Base-by-base conservation (phyloP, 2,329 filamentous ascomycete species). In the Beauveria scarabaeidicola region DNA sequence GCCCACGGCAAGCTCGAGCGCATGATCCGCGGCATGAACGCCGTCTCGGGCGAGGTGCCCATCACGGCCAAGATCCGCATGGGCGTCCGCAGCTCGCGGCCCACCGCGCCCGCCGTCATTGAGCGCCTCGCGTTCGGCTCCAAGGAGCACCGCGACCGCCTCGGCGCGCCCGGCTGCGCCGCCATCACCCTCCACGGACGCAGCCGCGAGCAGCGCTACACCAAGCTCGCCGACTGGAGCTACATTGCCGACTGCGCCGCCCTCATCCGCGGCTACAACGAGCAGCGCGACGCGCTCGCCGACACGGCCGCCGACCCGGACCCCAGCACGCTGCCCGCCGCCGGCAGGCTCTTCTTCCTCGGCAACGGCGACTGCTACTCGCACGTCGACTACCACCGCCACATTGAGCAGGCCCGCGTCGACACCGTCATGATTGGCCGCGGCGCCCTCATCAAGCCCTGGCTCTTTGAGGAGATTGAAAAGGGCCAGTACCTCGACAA, bases 391-490 rank as follows among this genome's bases (percentile, higher is more conserved):
- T 97, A 97, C 76, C 85, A 85, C 63, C 77, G 86, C 60, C 86
- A 94, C 68, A 78, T 97, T 43, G 80, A 87, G 52, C 82, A 93
- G 61, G 82, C 90, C 40, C 83, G 84, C 51, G 91, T 97, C 50
- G 93, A 97, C 75, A 86, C 86, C n/a, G 89, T 96, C 70, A 97
- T 99, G 94, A 85, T 97, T 62, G 94, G 87, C n/a, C 89, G 94
- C 62, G 94, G 94, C 60, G 94, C 94, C 10, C 82, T 99, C 61
- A 90, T 97, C 75, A 99, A 99, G 76, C 94, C 94, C 1, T 99
- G 94, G 94, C 80, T 99, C 63, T 99, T 97, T 70, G 94, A 99
- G 73, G 94, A 99, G 74, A 97, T 99, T 59, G 84, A 90, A 65
- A 83, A 86, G 63, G 89, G 89, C 5, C 94, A 97, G 74, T 97